phyloP scores from a whole-genome alignment of 352 stramenopile genomes.

The Pythium aristosporum region DNA sequence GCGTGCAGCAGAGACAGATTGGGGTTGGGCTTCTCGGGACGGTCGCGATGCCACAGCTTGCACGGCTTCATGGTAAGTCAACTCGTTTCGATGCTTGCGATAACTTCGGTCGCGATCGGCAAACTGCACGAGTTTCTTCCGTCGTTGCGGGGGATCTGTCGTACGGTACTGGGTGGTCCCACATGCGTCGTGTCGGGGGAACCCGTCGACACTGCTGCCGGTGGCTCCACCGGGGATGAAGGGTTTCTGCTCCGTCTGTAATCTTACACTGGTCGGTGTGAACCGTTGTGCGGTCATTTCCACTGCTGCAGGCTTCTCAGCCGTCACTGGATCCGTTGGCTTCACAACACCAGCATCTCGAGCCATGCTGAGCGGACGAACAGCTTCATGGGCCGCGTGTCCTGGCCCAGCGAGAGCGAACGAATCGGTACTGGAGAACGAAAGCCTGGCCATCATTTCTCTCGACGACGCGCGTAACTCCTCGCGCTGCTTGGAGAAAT shows the following conservation, averaged over 20 bases:
- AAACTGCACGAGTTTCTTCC: slow-evolving; percentile 18
- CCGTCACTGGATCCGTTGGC: background rate
- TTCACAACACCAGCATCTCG: background rate
- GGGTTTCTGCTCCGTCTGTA: background rate
- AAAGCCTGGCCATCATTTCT: slow-evolving; percentile 18
- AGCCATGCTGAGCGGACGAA: background rate
- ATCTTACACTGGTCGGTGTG: background rate
- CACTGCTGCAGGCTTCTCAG: background rate
- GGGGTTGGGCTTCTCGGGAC: background rate
- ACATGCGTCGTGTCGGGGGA: too few relatives aligned
- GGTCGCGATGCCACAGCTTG: background rate
- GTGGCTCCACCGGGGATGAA: too few relatives aligned
- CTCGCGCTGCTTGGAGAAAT: background rate
- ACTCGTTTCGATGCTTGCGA: background rate
- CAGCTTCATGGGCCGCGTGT: background rate
- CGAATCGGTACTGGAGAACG: slow-evolving; percentile 5
- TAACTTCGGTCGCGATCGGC: slow-evolving; percentile 19
- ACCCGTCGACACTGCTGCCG: too few relatives aligned
- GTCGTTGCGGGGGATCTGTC: slow-evolving; percentile 7
- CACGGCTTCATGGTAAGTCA: slow-evolving; percentile 18
- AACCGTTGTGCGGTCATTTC: background rate
- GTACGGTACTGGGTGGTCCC: background rate
- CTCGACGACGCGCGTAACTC: slow-evolving; percentile 14
- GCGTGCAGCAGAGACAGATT: background rate
- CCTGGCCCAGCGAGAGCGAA: background rate